Percentiles rank a stretch among this genome's conserved stretches.
Conservation (phyloP, 768 basidiomycete species). For the Phylloporus sp. region DNA sequence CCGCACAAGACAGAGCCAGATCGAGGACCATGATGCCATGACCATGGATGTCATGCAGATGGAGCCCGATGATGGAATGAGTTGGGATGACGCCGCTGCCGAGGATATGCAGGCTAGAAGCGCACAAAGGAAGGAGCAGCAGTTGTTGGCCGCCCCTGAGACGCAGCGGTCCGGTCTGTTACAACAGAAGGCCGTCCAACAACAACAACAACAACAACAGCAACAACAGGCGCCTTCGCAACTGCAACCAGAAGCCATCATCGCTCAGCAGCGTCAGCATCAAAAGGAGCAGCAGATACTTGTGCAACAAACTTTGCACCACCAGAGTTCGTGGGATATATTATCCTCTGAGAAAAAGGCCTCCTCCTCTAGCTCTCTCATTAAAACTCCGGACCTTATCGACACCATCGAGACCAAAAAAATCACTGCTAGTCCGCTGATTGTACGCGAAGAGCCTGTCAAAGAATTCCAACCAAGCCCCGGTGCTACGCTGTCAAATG, state of each 20-base stretch:
- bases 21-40: constrained; percentile 30
- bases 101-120: constrained; percentile 44
- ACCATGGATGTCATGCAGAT: constrained; percentile 36
- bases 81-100: constrained; percentile 75
- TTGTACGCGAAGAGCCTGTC: constrained; percentile 56
- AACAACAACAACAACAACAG: constrained; percentile 3
- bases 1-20: constrained; percentile 36
- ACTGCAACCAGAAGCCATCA: constrained; percentile 21
- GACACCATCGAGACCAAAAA: constrained; percentile 72
- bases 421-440: constrained; percentile 72
- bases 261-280: constrained; percentile 34
- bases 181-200: constrained; percentile 22
- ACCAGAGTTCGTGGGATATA: constrained; percentile 48
- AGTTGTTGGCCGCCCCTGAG: constrained; percentile 30
- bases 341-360: constrained; percentile 31
- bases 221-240: constrained; percentile 5
- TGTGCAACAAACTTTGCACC: constrained; percentile 35
- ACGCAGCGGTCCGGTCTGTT: constrained; percentile 34
- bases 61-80: constrained; percentile 82
- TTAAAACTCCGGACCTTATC: constrained; percentile 54
- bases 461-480: constrained; percentile 8
- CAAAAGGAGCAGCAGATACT: constrained; percentile 31
- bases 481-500: constrained; percentile 36
- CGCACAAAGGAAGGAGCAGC: constrained; percentile 19
- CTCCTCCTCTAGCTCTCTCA: constrained; percentile 28